Evolutionary conservation across 2,329 filamentous ascomycete species (phyloP).

Genomic region (Fusarium sambucinum): DNA sequence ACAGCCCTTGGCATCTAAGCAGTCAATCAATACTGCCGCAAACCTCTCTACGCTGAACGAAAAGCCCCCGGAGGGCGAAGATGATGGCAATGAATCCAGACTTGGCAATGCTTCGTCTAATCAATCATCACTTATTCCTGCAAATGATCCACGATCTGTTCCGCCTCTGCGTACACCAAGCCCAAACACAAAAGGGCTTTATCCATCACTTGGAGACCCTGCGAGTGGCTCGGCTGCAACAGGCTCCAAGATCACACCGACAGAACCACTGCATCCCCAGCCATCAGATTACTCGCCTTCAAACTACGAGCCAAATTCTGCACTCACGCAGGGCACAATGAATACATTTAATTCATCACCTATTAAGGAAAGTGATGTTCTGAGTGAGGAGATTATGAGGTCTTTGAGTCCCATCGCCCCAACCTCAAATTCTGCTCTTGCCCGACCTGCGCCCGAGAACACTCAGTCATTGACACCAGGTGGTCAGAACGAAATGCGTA

Average conservation of each 20-base stretch:
- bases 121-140: slow-evolving; percentile 30
- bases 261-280: slow-evolving; percentile 60
- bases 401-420: slow-evolving; percentile 68
- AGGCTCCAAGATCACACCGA: slow-evolving; percentile 53
- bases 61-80: slow-evolving; percentile 6
- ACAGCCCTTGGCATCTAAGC: slow-evolving; percentile 8
- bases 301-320: slow-evolving; percentile 52
- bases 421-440: slow-evolving; percentile 36
- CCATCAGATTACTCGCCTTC: slow-evolving; percentile 52
- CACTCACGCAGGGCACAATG: slow-evolving; percentile 59
- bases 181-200: slow-evolving; percentile 39
- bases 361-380: slow-evolving; percentile 76
- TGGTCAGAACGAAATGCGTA: slow-evolving; percentile 51
- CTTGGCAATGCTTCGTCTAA: background rate
- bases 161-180: slow-evolving; percentile 53
- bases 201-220: slow-evolving; percentile 19
- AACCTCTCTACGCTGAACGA: slow-evolving; percentile 20
- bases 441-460: slow-evolving; percentile 29
- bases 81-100: slow-evolving; percentile 1
- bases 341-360: slow-evolving; percentile 65
- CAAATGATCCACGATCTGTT: slow-evolving; percentile 44
- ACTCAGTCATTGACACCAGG: slow-evolving; percentile 37
- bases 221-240: slow-evolving; percentile 11
- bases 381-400: slow-evolving; percentile 80
- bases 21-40: slow-evolving; percentile 5